Base-by-base conservation (phyloP, 1,139 yeast species). In the Scheffersomyces segobiensis region DNA sequence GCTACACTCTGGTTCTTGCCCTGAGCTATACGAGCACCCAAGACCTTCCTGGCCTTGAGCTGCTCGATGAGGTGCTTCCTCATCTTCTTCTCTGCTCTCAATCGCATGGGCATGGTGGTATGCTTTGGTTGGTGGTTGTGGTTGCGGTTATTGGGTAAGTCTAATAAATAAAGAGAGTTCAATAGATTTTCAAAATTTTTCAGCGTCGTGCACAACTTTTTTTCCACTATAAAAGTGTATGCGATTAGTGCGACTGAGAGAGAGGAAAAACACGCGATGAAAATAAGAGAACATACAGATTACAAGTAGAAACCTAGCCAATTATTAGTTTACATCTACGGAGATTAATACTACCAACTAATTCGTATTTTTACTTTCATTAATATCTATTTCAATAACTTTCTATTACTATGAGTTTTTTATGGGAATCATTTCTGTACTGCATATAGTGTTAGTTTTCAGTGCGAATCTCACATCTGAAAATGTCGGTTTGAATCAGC, bases 21-120 rank as follows among this genome's bases (percentile, higher is more conserved):
- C 62, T 78, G 70, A 20, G 84, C 84, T 42, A 80, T 69, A 57
- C 84, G 72, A 19, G 84, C 80, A 5, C 84, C 84, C 57, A 76
- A 67, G 55, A 80, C 71, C 66, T 76, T 75, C 56, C 84, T 76
- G 59, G 79, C 74, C 65, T 79, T 79, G 66, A 80, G 71, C 63
- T 79, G 84, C 72, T 80, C 84, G 62, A 78, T 67, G 70, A 80
- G 82, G 69, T 73, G 79, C 74, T 80, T 80, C 64, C 84, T 73
- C 83, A 81, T 81, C 75, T 73, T 77, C 77, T 80, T 80, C 66
- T 79, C 84, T 19, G 83, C 74, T 67, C 81, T 77, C 67, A 78
- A 71, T 63, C 75, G 77, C 80, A 78, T 77, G 54, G 79, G 73
- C 83, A 79, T 79, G 61, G 63, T 74, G 70, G 56, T 46, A 20